Conservation (phyloP, 768 basidiomycete species). For the Podaxis sp. region DNA sequence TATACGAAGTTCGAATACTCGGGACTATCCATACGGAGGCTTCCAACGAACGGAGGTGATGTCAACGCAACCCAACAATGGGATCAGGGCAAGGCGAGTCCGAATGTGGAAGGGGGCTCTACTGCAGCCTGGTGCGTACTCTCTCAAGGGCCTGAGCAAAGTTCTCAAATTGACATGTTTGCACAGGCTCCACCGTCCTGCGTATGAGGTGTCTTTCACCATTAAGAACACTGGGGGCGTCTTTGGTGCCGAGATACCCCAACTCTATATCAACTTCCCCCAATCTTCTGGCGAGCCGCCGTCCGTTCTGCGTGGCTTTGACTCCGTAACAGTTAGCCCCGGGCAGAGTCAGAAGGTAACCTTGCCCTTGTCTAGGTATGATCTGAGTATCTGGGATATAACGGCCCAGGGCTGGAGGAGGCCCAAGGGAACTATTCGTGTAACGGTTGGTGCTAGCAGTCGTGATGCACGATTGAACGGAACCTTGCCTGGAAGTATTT, state of each 20-base stretch:
- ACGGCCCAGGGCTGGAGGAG: constrained; percentile 69
- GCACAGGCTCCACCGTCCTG: constrained; percentile 62
- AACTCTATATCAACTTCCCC: constrained; percentile 72
- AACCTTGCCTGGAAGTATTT: constrained; percentile 20
- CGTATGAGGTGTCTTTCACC: constrained; percentile 56
- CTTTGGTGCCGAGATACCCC: constrained; percentile 62
- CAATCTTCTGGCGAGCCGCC: constrained; percentile 64
- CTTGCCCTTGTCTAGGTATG: constrained; percentile 62
- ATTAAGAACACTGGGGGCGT: constrained; percentile 61
- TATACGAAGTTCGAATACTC: constrained; percentile 82
- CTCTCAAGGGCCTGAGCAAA: background rate
- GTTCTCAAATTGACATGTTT: background rate
- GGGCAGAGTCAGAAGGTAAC: constrained; percentile 43
- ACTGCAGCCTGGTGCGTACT: constrained; percentile 50
- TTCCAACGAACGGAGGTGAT: constrained; percentile 32
- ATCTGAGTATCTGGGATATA: constrained; percentile 75
- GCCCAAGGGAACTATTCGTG: constrained; percentile 56
- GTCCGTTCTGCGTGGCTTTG: constrained; percentile 67
- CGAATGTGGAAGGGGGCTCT: constrained; percentile 52
- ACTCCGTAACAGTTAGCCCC: constrained; percentile 45
- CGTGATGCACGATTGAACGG: constrained; percentile 54
- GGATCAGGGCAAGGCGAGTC: constrained; percentile 54
- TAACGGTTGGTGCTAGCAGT: constrained; percentile 69
- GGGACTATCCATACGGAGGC: constrained; percentile 42
- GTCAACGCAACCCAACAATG: constrained; percentile 41